Conservation (phyloP, 164 flowering plant species). For the Pachysandra terminalis region DNA sequence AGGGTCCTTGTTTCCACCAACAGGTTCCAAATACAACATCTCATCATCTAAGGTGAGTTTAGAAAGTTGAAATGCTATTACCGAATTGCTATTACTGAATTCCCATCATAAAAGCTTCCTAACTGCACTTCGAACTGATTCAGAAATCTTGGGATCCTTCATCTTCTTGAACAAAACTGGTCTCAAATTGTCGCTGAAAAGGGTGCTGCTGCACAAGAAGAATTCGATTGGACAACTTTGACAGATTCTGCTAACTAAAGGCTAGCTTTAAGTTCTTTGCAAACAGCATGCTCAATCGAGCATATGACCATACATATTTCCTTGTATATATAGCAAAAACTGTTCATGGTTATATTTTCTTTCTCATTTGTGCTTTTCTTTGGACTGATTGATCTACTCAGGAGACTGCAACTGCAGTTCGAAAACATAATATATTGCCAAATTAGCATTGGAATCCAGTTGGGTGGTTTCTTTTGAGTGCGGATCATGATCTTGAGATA, state of each 20-base stretch:
- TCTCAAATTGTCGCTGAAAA: constrained; percentile 20
- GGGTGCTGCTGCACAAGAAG: constrained; percentile 20
- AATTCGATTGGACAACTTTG: constrained; percentile 30
- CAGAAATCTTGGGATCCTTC: constrained; percentile 43
- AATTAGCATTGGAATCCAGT: neutral
- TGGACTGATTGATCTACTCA: too few species aligned
- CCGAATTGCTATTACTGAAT: neutral
- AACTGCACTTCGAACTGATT: neutral
- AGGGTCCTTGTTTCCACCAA: constrained; percentile 60
- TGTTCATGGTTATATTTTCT: too few species aligned
- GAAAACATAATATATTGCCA: too few species aligned
- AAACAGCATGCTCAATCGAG: too few species aligned
- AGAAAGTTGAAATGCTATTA: too few species aligned
- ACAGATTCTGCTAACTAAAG: constrained; percentile 20
- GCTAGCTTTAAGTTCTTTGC: neutral
- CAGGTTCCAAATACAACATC: constrained; percentile 17
- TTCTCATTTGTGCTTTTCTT: too few species aligned
- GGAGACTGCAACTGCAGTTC: too few species aligned
- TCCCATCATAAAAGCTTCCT: neutral
- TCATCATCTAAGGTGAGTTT: constrained; percentile 37
- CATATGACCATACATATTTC: too few species aligned
- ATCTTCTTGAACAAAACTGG: constrained; percentile 42
- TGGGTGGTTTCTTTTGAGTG: too few species aligned
- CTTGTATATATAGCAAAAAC: too few species aligned
- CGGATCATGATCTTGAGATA: too few species aligned